Evolutionary conservation across 108 stramenopile genomes (phyloP).

Genomic region (Stephanodiscus minutulus): DNA sequence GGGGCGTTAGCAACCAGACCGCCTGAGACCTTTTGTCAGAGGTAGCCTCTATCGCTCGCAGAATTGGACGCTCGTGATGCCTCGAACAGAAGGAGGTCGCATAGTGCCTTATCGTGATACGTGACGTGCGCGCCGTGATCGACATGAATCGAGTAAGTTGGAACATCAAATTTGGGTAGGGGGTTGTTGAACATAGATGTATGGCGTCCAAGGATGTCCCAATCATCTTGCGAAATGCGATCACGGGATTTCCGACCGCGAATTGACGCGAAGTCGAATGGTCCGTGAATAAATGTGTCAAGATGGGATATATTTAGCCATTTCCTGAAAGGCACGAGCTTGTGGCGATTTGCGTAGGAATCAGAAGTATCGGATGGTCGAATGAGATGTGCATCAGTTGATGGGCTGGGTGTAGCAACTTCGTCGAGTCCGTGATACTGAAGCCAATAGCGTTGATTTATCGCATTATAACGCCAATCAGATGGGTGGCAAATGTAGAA

Average conservation of each 20-base stretch:
- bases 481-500: not conserved
- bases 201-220: too few relatives aligned
- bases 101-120: too few relatives aligned
- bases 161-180: too few relatives aligned
- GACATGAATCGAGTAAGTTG: too few relatives aligned
- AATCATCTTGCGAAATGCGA: too few relatives aligned
- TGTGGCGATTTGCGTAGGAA: not conserved
- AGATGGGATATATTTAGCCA: not conserved
- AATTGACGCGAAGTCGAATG: not conserved
- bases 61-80: too few relatives aligned
- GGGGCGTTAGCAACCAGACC: too few relatives aligned
- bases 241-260: not conserved
- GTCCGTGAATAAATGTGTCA: not conserved
- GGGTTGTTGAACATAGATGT: too few relatives aligned
- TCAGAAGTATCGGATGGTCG: not conserved
- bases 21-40: too few relatives aligned
- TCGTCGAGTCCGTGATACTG: not conserved
- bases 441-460: not conserved
- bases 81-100: too few relatives aligned
- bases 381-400: not conserved
- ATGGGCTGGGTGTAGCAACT: not conserved
- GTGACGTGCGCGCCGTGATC: too few relatives aligned
- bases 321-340: not conserved
- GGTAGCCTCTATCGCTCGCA: too few relatives aligned
- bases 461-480: not conserved